Base-by-base conservation (phyloP, 1,284 basidiomycete genomes). In the Ustilago vetiveriae region DNA sequence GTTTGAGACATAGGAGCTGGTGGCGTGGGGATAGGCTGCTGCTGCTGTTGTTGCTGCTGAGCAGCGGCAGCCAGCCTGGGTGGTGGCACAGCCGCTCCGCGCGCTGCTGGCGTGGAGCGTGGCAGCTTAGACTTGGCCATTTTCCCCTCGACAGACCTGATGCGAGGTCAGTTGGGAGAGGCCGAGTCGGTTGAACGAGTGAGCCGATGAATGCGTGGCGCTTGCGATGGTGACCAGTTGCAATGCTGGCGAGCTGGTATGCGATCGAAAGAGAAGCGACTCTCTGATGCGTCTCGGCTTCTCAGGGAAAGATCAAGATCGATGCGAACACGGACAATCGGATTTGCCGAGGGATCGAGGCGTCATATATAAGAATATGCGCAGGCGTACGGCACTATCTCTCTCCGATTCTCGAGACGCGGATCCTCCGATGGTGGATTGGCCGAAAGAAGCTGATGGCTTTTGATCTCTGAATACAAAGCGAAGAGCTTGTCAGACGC, bases 91-190 rank as follows among this genome's bases (percentile, higher is more conserved):
- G 53, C 52, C 45, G 56, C 38, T 22, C 51, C 54, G 32, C 63
- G 58, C 35, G 64, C 63, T 49, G 62, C 56, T 44, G 68, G 60
- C 41, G 62, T 66, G 26, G 68, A 71, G 44, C 57, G 60, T 46
- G 69, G 69, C 42, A 63, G 49, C 65, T 72, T 72, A 29, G 59
- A 63, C 44, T 67, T 72, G 50, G 69, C 69, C 69, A 72, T 72
- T n/a, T 44, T 47, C 41, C 54, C 35, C 29, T 50, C 19, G 40
- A 29, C 35, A 27, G 35, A 56, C 48, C 53, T 33, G 29, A 42
- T 52, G 49, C 56, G 23, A 40, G 55, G 42, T 50, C 55, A 58
- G 39, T 17, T 41, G 33, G 26, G 26, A 21, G 33, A n/a, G 30
- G 48, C 29, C 37, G 32, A 42, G 27, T 19, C 27, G 21, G 29